These are phyloP conservation scores for Lepidium aucheri DNA, from an alignment of 345 rosid genomes.

Conservation along the genomic window DNA sequence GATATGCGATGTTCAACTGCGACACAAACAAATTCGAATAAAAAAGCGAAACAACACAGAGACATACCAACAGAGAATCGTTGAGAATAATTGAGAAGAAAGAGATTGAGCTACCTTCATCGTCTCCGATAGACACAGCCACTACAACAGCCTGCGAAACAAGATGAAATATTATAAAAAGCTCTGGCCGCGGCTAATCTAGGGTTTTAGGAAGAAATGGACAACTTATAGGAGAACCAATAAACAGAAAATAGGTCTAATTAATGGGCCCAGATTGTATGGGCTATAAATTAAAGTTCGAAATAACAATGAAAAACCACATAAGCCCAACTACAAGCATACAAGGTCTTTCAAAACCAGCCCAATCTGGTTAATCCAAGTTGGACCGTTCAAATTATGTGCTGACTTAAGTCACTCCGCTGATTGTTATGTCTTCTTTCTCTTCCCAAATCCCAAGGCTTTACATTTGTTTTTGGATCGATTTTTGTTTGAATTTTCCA, in stretches of 20 bases:
- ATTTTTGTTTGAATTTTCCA: too few relatives aligned
- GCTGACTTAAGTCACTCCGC: too few relatives aligned
- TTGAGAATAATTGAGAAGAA: background rate
- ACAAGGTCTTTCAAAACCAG: too few relatives aligned
- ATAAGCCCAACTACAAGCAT: background rate
- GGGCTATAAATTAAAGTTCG: background rate
- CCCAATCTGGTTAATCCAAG: too few relatives aligned
- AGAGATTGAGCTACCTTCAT: slow-evolving; percentile 21
- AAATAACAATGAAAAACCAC: background rate
- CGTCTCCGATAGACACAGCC: slow-evolving; percentile 7
- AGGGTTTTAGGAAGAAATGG: slow-evolving; percentile 5
- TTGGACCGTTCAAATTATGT: too few relatives aligned
- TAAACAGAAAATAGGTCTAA: background rate
- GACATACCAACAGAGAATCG: background rate
- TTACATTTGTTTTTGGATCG: too few relatives aligned
- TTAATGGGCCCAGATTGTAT: background rate
- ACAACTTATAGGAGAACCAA: background rate
- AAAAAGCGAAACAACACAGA: background rate
- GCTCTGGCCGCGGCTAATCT: slow-evolving; percentile 11
- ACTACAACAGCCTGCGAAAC: background rate
- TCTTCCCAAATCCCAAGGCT: too few relatives aligned
- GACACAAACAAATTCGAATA: background rate
- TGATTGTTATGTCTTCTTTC: too few relatives aligned
- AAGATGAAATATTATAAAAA: background rate
- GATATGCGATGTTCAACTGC: slow-evolving; percentile 47